These are phyloP conservation scores for Candida frijolesensis DNA, from an alignment of 1,139 yeast genomes.

Conservation along the genomic window DNA sequence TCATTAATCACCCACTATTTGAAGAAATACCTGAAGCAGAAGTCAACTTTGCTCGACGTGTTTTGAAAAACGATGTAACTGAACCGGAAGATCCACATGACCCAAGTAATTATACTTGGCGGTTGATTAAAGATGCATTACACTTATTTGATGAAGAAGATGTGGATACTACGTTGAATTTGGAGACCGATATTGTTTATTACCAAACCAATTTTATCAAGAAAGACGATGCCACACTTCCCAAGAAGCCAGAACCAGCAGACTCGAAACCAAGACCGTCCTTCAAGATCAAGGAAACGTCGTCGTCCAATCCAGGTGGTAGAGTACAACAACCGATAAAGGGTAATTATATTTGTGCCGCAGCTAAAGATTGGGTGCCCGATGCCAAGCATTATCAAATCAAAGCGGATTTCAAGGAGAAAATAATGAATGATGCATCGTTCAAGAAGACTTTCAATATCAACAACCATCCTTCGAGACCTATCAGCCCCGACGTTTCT, in stretches of 20 bases:
- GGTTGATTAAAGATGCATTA: constrained; percentile 36
- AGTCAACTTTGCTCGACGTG: constrained; percentile 36
- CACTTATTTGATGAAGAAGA: constrained; percentile 29
- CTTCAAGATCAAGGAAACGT: constrained; percentile 24
- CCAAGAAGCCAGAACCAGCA: constrained; percentile 14
- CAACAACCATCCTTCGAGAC: constrained; percentile 34
- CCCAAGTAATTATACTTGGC: constrained; percentile 33
- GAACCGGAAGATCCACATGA: constrained; percentile 18
- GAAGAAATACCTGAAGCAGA: constrained; percentile 49
- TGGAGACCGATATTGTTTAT: constrained; percentile 48
- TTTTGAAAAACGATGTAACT: constrained; percentile 16
- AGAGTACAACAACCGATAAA: constrained; percentile 6
- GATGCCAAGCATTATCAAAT: constrained; percentile 31
- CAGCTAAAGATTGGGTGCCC: constrained; percentile 45
- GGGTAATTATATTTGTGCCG: constrained; percentile 31
- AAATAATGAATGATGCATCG: constrained; percentile 41
- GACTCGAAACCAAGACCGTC: constrained; percentile 31
- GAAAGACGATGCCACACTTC: constrained; percentile 30
- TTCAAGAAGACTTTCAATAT: constrained; percentile 38
- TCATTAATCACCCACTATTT: constrained; percentile 48
- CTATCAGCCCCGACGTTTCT: constrained; percentile 47
- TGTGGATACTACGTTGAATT: constrained; percentile 36
- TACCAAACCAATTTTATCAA: constrained; percentile 49
- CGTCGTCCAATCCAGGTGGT: constrained; percentile 12
- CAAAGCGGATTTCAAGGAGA: constrained; percentile 38